Percentiles rank a stretch among this genome's conserved stretches.
phyloP scores from a whole-genome alignment of 495 filamentous ascomycete species.

The Thermothielavioides terrestris region DNA sequence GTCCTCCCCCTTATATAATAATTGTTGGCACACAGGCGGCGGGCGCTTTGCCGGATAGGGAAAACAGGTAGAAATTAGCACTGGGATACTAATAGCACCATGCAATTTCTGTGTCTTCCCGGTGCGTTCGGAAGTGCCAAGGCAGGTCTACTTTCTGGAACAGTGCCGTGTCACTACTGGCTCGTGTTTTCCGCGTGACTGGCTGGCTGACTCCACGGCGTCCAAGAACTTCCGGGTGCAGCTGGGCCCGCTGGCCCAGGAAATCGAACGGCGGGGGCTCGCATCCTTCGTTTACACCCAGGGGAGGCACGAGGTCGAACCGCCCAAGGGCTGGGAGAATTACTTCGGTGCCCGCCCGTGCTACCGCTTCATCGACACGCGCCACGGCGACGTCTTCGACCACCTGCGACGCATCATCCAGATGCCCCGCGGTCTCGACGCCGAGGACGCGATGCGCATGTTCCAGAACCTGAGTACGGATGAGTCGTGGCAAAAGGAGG shows the following conservation, averaged over 20 bases:
- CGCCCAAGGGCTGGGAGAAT: conserved; percentile 42
- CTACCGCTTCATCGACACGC: conserved; percentile 44
- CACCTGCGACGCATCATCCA: conserved; percentile 42
- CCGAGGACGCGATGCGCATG: conserved; percentile 43
- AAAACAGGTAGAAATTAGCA: too few species aligned
- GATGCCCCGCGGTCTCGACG: conserved; percentile 37
- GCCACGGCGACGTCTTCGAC: conserved; percentile 36
- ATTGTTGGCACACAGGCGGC: too few species aligned
- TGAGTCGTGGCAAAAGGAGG: conserved; percentile 20
- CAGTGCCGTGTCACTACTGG: neutral
- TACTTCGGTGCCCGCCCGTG: conserved; percentile 46
- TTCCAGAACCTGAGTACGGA: conserved; percentile 25
- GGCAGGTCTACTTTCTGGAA: conserved; percentile 19
- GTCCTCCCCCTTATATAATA: too few species aligned
- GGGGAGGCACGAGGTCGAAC: conserved; percentile 34
- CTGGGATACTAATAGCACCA: neutral
- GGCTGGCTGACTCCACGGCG: too few species aligned
- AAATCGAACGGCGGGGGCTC: conserved; percentile 34
- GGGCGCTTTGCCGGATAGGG: too few species aligned
- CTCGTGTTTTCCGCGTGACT: neutral
- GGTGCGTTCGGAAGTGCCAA: conserved; percentile 31
- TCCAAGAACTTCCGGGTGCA: conserved; percentile 46
- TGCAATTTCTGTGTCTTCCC: conserved; percentile 17
- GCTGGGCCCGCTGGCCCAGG: conserved; percentile 41
- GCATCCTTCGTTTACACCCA: conserved; percentile 42